phyloP scores from a whole-genome alignment of 192 early-diverging fungal genomes.

The Radiomyces spectabilis region DNA sequence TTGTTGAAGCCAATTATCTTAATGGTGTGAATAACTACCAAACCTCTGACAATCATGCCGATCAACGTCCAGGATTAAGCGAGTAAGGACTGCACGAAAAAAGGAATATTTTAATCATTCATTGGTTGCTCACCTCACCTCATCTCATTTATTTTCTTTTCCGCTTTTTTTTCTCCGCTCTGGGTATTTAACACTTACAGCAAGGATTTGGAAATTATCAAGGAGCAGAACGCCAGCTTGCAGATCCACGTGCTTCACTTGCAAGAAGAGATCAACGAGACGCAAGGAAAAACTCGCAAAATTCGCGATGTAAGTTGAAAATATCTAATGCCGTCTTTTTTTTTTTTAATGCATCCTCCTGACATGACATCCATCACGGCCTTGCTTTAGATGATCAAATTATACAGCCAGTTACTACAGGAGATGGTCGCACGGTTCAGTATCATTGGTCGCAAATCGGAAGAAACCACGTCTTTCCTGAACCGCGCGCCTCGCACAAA shows the following conservation, averaged over 20 bases:
- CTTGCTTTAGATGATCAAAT: slow-evolving; percentile 20
- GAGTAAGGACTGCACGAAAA: slow-evolving; percentile 28
- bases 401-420: slow-evolving; percentile 20
- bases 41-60: slow-evolving; percentile 38
- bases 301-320: slow-evolving; percentile 19
- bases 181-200: too few species aligned
- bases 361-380: neutral
- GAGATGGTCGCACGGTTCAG: slow-evolving; percentile 13
- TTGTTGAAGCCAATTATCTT: slow-evolving; percentile 51
- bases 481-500: slow-evolving; percentile 12
- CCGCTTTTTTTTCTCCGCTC: neutral
- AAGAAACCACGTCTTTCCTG: slow-evolving; percentile 8
- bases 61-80: slow-evolving; percentile 39
- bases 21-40: slow-evolving; percentile 35
- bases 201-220: slow-evolving; percentile 44
- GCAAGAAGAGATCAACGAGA: slow-evolving; percentile 26
- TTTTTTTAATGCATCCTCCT: neutral
- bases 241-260: slow-evolving; percentile 35
- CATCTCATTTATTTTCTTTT: neutral
- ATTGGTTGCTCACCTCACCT: too few species aligned
- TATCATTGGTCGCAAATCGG: slow-evolving; percentile 4
- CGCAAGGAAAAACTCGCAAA: slow-evolving; percentile 24
- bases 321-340: neutral
- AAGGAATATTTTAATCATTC: neutral
- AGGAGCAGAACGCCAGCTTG: slow-evolving; percentile 38